Base-by-base conservation (phyloP, 305 asterid species). In the Rubia peregrina region DNA sequence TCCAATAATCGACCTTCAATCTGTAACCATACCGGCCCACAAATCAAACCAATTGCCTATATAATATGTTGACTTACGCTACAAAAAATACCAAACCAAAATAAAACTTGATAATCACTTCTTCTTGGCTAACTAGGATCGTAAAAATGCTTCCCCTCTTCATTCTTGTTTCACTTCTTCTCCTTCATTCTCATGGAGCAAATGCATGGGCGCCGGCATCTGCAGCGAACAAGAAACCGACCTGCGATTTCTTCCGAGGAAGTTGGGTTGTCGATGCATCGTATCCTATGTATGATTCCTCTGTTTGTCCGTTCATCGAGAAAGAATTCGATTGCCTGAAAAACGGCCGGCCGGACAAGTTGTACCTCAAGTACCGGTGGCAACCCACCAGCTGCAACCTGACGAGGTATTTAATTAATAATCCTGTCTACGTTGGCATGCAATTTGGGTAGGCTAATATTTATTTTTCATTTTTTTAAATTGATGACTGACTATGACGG, bases 301-400 rank as follows among this genome's bases (percentile, higher is more conserved):
- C 74, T 0, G n/a, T n/a, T 1, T 77, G 81, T 63, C 81, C 81
- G 19, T 77, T 77, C 53, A 60, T 77, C 10, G 75, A 73, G 42
- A 71, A 64, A 21, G 80, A 67, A 19, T 77, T 77, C 57, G 69
- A 59, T 53, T 77, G 80, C 76, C 22, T 61, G 48, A 69, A 69
- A 66, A 77, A 77, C 64, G 81, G 81, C 61, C 75, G 81, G 2
- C 75, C 81, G 12, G 81, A 77, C 72, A 67, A 64, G 14, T 19
- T 16, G 7, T 77, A 73, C 66, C 72, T 36, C 38, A 53, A 65
- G 11, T 77, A 62, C 63, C 67, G 77, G 48, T 77, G 81, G 81
- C 72, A 73, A n/a, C 81, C 81, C 10, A 24, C n/a, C 26, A 74
- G 53, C 59, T 77, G 80, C 65, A 51, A 51, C 22, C 59, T 51